phyloP scores from a whole-genome alignment of 75 land plant genomes.

The Cryptomeria japonica region DNA sequence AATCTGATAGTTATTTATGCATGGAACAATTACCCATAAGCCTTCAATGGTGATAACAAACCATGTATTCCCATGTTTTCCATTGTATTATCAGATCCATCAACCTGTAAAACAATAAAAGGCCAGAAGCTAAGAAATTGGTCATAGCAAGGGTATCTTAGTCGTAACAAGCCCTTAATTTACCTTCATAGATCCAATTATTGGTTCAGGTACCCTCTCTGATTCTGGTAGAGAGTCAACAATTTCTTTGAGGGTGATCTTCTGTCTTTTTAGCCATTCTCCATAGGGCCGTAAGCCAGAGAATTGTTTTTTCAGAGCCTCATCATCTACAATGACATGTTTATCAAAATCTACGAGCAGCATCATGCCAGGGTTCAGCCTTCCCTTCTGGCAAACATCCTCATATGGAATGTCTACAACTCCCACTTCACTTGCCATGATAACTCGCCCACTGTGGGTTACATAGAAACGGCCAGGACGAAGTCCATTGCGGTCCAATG shows the following conservation, averaged over 20 bases:
- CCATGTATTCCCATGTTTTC: slow-evolving; percentile 93
- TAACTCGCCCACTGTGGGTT: slow-evolving; percentile 89
- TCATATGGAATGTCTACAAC: slow-evolving; percentile 95
- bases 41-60: slow-evolving; percentile 81
- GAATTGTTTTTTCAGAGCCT: slow-evolving; percentile 82
- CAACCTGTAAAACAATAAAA: slow-evolving; percentile 32
- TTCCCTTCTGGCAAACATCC: slow-evolving; percentile 84
- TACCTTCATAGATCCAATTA: slow-evolving; percentile 72
- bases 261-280: slow-evolving; percentile 93
- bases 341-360: slow-evolving; percentile 96
- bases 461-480: slow-evolving; percentile 95
- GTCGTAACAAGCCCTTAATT: slow-evolving; percentile 11
- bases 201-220: slow-evolving; percentile 50
- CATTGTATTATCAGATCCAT: slow-evolving; percentile 65
- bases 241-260: slow-evolving; percentile 74
- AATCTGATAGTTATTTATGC: not conserved
- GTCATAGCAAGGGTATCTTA: not conserved
- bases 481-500: slow-evolving; percentile 94
- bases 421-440: slow-evolving; percentile 99
- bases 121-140: not conserved
- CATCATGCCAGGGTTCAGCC: slow-evolving; percentile 99
- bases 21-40: slow-evolving; percentile 74
- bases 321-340: slow-evolving; percentile 94
- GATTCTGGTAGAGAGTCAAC: slow-evolving; percentile 70
- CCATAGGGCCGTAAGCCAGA: slow-evolving; percentile 79